These are phyloP conservation scores for Lipomyces kockii DNA, from an alignment of 805 yeast species.

Conservation along the genomic window DNA sequence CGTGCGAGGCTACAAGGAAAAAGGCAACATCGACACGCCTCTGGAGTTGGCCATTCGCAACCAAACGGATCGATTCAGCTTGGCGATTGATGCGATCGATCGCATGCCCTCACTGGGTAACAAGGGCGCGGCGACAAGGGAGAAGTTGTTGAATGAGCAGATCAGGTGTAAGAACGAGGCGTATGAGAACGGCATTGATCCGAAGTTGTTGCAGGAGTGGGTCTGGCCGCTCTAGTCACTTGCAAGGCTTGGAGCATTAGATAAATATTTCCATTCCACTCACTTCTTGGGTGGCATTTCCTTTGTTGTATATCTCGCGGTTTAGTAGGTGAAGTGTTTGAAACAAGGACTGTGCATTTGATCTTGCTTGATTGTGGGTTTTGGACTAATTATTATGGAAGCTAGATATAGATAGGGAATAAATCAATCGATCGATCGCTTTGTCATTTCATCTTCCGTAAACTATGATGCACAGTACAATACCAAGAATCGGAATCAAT, in stretches of 20 bases:
- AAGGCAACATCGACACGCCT: constrained; percentile 13
- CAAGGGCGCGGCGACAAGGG: constrained; percentile 6
- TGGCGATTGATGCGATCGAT: constrained; percentile 13
- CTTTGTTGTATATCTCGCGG: neutral
- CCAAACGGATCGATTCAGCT: constrained; percentile 10
- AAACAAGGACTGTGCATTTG: neutral
- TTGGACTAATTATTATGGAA: neutral
- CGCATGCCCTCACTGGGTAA: constrained; percentile 10
- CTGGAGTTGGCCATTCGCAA: constrained; percentile 15
- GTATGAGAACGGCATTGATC: constrained; percentile 12
- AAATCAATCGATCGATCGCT: neutral
- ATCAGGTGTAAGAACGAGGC: constrained; percentile 10
- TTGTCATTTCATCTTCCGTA: neutral
- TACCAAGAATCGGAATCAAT: too few relatives aligned
- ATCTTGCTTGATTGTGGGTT: constrained; percentile 2
- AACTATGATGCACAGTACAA: neutral
- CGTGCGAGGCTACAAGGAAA: constrained; percentile 15
- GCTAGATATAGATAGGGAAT: neutral
- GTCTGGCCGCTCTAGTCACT: constrained; percentile 4
- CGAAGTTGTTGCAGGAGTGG: constrained; percentile 9
- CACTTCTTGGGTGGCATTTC: neutral
- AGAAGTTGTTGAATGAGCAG: constrained; percentile 11
- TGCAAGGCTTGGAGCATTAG: neutral
- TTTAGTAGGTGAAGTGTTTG: neutral
- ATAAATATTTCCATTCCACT: neutral